Evolutionary conservation across 2,329 filamentous ascomycete species (phyloP), one percentile per base, ranked within the genome.

Genomic region (Hirsutella thompsonii): DNA sequence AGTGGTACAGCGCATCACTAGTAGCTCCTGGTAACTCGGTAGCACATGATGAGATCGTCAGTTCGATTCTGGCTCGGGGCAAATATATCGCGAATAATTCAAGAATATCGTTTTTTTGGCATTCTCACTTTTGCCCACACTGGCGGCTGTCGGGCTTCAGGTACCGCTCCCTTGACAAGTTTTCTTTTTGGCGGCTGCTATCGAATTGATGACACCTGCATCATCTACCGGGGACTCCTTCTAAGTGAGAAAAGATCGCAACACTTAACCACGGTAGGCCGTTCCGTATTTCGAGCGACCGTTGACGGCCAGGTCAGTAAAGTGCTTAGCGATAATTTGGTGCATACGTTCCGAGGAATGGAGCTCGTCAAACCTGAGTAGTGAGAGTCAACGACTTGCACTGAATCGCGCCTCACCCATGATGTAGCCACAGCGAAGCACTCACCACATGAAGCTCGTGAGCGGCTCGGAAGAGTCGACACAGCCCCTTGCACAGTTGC

Each of bases 361-460:
- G 53, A 89, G 56, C 53, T 79, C 73, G 58, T 90, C 83, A 50
- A 69, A 71, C 61, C 61, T 64, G 20, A n/a, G n/a, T 14, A 16
- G 5, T n/a, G 4, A 16, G 8, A 6, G 36, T 45, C 36, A 42
- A 35, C 26, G 13, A 40, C 36, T 23, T 14, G 11, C 52, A n/a
- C n/a, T n/a, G n/a, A n/a, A n/a, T n/a, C n/a, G n/a, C n/a, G n/a
- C n/a, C n/a, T n/a, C n/a, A n/a, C n/a, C n/a, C n/a, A n/a, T n/a
- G n/a, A n/a, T n/a, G n/a, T n/a, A n/a, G n/a, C n/a, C n/a, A n/a
- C n/a, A n/a, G n/a, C n/a, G n/a, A n/a, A n/a, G n/a, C n/a, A n/a
- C 53, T 44, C 36, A 83, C 81, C 83, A 89, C 55, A 86, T 48
- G 55, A 74, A 89, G 36, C 72, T 77, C 48, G 81, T 73, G 28